These are phyloP conservation scores for Datisca glomerata DNA, from an alignment of 306 rosid genomes.

Conservation along the genomic window DNA sequence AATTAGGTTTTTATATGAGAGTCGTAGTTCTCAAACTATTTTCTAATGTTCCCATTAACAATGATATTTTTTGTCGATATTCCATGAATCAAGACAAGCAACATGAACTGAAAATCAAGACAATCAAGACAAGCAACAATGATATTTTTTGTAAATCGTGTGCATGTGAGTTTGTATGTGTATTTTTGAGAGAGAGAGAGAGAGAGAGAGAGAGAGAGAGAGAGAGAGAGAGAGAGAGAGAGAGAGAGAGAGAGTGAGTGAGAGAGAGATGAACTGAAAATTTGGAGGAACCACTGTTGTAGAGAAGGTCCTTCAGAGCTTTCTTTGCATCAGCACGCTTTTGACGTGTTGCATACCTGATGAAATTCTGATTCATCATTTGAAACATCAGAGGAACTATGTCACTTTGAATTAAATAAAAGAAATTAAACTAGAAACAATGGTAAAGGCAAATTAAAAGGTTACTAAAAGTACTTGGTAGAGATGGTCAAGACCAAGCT, in stretches of 20 bases:
- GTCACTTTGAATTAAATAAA: background rate
- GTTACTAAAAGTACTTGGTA: no score
- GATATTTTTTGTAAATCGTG: background rate
- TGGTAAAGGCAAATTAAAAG: no score
- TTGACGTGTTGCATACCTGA: conserved; percentile 53
- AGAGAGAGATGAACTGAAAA: background rate
- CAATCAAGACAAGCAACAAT: background rate
- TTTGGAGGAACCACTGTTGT: conserved; percentile 30
- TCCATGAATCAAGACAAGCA: background rate
- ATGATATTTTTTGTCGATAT: background rate
- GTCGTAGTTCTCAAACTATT: no score
- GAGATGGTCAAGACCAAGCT: no score
- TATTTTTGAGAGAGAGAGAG: conserved; percentile 14
- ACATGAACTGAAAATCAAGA: background rate
- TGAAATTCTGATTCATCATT: conserved; percentile 38
- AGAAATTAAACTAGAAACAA: background rate
- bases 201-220: background rate
- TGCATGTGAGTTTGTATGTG: background rate
- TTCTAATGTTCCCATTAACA: background rate
- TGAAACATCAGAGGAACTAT: no score
- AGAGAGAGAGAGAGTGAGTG: background rate
- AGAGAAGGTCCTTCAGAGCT: conserved; percentile 68
- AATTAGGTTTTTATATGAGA: no score
- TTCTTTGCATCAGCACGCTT: conserved; percentile 84
- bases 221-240: background rate